Conservation (phyloP, 495 filamentous ascomycete genomes). For the Aspergillus avenaceus region DNA sequence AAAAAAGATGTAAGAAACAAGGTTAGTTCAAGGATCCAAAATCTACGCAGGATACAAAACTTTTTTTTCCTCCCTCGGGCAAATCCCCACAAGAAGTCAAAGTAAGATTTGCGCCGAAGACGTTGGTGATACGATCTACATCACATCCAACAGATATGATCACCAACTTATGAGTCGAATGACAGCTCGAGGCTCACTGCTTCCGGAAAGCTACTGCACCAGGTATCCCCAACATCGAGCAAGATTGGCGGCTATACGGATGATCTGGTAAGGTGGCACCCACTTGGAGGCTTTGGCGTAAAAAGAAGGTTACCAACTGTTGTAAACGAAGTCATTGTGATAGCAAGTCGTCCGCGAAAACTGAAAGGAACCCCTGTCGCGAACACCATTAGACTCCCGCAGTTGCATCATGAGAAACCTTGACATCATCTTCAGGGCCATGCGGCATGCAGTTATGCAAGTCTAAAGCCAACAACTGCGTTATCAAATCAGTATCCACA, state of each 20-base stretch:
- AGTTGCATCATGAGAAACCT: slow-evolving; percentile 23
- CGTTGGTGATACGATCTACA: slow-evolving; percentile 25
- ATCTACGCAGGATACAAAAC: slow-evolving; percentile 10
- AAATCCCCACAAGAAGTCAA: slow-evolving; percentile 4
- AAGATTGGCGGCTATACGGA: slow-evolving; percentile 32
- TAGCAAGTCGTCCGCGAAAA: slow-evolving; percentile 15
- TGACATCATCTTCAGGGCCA: slow-evolving; percentile 31
- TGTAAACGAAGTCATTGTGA: slow-evolving; percentile 9
- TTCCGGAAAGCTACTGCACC: slow-evolving; percentile 8
- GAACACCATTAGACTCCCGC: slow-evolving; percentile 25
- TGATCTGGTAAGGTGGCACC: slow-evolving; percentile 20
- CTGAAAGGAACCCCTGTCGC: slow-evolving; percentile 16
- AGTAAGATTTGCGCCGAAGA: slow-evolving; percentile 6
- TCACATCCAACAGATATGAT: slow-evolving; percentile 12
- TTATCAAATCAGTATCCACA: slow-evolving; percentile 24
- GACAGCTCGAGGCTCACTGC: slow-evolving; percentile 6
- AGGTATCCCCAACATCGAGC: slow-evolving; percentile 21
- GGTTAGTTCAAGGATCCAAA: slow-evolving; percentile 5
- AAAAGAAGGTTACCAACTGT: slow-evolving; percentile 11
- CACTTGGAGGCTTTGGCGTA: slow-evolving; percentile 14
- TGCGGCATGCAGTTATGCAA: slow-evolving; percentile 12
- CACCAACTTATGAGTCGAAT: slow-evolving; percentile 14
- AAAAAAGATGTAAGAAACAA: slow-evolving; percentile 7
- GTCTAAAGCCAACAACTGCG: slow-evolving; percentile 17
- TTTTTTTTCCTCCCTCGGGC: slow-evolving; percentile 10